Evolutionary conservation across 2,329 filamentous ascomycete species (phyloP), one percentile per base, ranked within the genome.

Genomic region (Nannizziopsis arthrosporioides): DNA sequence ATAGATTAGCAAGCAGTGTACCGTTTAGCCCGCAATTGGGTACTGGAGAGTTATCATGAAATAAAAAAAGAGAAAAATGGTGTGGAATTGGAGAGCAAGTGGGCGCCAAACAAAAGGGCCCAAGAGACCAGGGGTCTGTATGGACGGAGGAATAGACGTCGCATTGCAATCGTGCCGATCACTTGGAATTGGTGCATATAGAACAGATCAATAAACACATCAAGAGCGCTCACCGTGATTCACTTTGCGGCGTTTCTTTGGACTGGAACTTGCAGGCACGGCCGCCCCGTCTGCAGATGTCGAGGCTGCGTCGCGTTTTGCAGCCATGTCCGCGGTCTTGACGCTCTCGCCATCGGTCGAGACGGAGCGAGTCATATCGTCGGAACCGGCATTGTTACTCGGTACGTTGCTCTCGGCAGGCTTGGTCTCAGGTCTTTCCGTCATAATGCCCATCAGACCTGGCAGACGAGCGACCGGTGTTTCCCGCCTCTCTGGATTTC

Each of bases 191-290:
- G 5, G 7, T 47, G 45, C 19, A 39, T 31, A 22, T 37, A 37
- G 38, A 36, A 10, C 41, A 18, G 39, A 42, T 27, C 14, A 60
- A 55, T 50, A 52, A 47, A 51, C 14, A 30, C 50, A 42, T 63
- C 57, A 59, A 59, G 54, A 52, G 68, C n/a, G n/a, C 81, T 71
- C 78, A 89, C 85, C 85, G 71, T 90, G 85, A 72, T 88, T 89
- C 58, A 90, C 85, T 72, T 90, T 90, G 73, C 85, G 83, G 70
- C 85, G 77, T 75, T 88, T 89, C 72, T 86, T 89, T 42, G 82
- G 81, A 64, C 79, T 84, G 49, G 64, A 56, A 51, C 65, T 63
- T 58, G 57, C 57, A 53, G 61, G 62, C 46, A 56, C 54, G 48
- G 63, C 55, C 51, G 55, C 47, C 41, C 56, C 60, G 49, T 66